Base-by-base conservation (phyloP, 805 yeast species). In the Yamadazyma paraphyllophila region DNA sequence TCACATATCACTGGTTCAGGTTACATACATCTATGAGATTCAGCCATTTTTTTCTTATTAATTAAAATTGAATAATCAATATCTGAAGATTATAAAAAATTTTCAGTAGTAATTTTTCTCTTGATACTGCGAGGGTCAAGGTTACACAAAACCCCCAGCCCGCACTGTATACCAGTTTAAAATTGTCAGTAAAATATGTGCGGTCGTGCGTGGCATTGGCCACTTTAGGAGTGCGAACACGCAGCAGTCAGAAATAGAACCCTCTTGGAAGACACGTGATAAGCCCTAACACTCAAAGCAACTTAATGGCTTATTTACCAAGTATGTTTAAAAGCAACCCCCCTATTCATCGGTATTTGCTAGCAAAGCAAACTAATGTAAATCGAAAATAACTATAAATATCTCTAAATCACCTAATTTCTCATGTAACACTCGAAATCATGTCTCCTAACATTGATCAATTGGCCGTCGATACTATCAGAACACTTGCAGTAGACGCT, bases 11-110 rank as follows among this genome's bases (percentile, higher is more conserved):
- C 29, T 30, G 17, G n/a, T 26, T 20, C 17, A 10, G 16, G 26
- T 20, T 17, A 87, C 96, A 77, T 88, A 88, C 96, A 85, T 89
- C 96, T 88, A 81, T 88, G 96, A 73, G 96, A 85, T 82, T 88
- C 96, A 81, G 96, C 90, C 96, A 88, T 88, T 77, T 74, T 33
- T 41, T 20, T 26, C 31, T 40, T 39, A 44, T 42, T 37, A 38
- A 45, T 45, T 35, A 41, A 41, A 41, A 31, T 49, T 53, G 44
- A 51, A 37, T 43, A 48, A 38, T 44, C 47, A 44, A 44, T 41
- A 45, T 44, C 34, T 35, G 37, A 44, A 41, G 45, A 40, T 40
- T 44, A 37, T 39, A 44, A 46, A 44, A 44, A 43, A 35, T 46
- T 38, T 46, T 49, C 52, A 46, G 46, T 45, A 45, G 44, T 45